A percentile compares a stretch with the other conserved stretches of the same genome.
These are phyloP conservation scores for Inga laurina DNA, from an alignment of 306 rosid species.

Conservation along the genomic window DNA sequence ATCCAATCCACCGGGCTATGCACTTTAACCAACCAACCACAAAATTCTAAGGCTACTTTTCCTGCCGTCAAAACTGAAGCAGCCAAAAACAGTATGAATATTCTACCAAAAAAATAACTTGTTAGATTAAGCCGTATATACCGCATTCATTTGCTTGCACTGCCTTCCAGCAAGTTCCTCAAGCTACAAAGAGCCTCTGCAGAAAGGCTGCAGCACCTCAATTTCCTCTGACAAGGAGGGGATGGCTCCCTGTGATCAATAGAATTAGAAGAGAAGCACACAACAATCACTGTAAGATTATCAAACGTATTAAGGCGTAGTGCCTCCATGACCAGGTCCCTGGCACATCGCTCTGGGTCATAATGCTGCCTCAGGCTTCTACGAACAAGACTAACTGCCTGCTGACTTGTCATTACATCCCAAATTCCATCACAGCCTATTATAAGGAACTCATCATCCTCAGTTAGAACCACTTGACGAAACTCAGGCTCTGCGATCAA, in stretches of 20 bases:
- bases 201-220: constrained; percentile 81
- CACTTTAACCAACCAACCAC: constrained; percentile 48
- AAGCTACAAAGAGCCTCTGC: constrained; percentile 88
- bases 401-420: constrained; percentile 91
- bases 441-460: constrained; percentile 95
- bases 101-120: constrained; percentile 30
- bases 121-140: constrained; percentile 22
- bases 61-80: constrained; percentile 53
- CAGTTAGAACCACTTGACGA: constrained; percentile 61
- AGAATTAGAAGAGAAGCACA: constrained; percentile 68
- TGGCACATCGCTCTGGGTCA: constrained; percentile 77
- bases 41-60: constrained; percentile 65
- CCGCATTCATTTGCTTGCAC: constrained; percentile 53
- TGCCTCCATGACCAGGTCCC: constrained; percentile 88
- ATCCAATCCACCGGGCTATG: constrained; percentile 43
- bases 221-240: constrained; percentile 55
- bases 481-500: constrained; percentile 94
- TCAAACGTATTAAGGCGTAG: constrained; percentile 76
- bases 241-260: constrained; percentile 48
- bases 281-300: constrained; percentile 80
- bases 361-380: constrained; percentile 77
- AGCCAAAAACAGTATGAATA: constrained; percentile 50
- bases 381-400: constrained; percentile 81
- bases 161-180: constrained; percentile 77
- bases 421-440: constrained; percentile 98